Base-by-base conservation (phyloP, 2,329 filamentous ascomycete species). In the Diplodia corticola region DNA sequence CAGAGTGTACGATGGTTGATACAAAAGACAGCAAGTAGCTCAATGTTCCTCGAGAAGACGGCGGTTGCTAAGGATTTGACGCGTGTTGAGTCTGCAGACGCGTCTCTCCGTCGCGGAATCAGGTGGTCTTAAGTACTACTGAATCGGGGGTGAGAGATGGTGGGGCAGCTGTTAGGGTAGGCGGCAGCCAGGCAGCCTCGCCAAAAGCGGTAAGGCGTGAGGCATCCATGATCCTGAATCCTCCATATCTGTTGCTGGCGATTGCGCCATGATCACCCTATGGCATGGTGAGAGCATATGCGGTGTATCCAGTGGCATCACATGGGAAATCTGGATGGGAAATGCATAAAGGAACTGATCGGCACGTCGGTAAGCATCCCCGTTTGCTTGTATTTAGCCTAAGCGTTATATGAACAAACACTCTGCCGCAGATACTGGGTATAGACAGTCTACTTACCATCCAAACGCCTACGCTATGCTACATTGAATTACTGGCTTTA, bases 381-480 rank as follows among this genome's bases (percentile, higher is more conserved):
- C n/a, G n/a, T n/a, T n/a, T n/a, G n/a, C n/a, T n/a, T n/a, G n/a
- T n/a, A n/a, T n/a, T n/a, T n/a, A n/a, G n/a, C n/a, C n/a, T n/a
- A n/a, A n/a, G n/a, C n/a, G n/a, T n/a, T n/a, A n/a, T n/a, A n/a
- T 24, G n/a, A 37, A 40, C 30, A 22, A 20, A 33, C 30, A n/a
- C 3, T 57, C 40, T 44, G 40, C 40, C 40, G 40, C 40, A 20
- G 40, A 44, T 44, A 44, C 33, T 60, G 57, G 57, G 57, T 61
- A 61, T 61, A 61, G 24, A 60, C 20, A 13, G 26, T 60, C 26
- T 60, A 61, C n/a, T 44, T 17, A 24, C 57, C 17, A 22, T 24
- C 33, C 26, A 5, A 64, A 49, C 63, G 50, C 63, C 63, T 33
- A 35, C 33, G 63, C 63, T 55, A 49, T 64, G 63, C 50, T 9